phyloP scores from a whole-genome alignment of 495 filamentous ascomycete species.

The Thozetella sp. region DNA sequence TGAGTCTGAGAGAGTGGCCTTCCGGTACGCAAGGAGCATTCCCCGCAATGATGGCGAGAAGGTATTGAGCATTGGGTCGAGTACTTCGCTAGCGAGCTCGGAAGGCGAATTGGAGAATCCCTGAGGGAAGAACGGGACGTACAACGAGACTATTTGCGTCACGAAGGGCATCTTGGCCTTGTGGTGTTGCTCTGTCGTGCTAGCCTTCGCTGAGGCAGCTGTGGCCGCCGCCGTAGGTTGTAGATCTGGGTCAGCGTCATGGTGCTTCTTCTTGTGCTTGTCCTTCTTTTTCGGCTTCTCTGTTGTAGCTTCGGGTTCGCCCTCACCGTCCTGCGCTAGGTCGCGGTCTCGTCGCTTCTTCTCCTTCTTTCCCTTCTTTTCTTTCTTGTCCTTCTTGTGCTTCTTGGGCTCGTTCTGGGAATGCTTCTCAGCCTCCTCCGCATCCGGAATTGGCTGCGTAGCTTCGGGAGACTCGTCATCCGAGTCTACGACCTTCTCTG shows the following conservation, averaged over 20 bases:
- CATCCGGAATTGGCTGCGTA: no score
- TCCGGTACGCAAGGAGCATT: conserved; percentile 45
- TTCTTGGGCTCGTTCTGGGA: conserved; percentile 6
- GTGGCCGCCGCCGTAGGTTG: conserved; percentile 9
- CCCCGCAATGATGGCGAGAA: conserved; percentile 46
- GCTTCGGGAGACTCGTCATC: conserved; percentile 4
- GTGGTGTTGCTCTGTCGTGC: conserved; percentile 15
- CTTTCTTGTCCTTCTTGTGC: conserved; percentile 33
- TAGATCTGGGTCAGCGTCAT: conserved; percentile 13
- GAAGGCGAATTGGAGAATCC: conserved; percentile 45
- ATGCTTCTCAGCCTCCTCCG: neutral
- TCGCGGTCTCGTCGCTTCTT: conserved; percentile 9
- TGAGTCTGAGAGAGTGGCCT: conserved; percentile 42
- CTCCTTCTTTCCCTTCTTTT: conserved; percentile 10
- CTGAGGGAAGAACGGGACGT: conserved; percentile 45
- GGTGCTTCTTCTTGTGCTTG: conserved; percentile 19
- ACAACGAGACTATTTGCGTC: conserved; percentile 47
- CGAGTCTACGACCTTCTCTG: neutral
- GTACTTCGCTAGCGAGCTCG: conserved; percentile 41
- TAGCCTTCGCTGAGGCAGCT: conserved; percentile 23
- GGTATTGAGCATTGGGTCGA: conserved; percentile 44
- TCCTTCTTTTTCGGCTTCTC: conserved; percentile 25
- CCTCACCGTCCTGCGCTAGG: conserved; percentile 3
- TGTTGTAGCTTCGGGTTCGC: conserved; percentile 2
- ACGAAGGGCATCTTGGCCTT: conserved; percentile 42